Base-by-base conservation (phyloP, 441 rosid species). In the Melastoma candidum region DNA sequence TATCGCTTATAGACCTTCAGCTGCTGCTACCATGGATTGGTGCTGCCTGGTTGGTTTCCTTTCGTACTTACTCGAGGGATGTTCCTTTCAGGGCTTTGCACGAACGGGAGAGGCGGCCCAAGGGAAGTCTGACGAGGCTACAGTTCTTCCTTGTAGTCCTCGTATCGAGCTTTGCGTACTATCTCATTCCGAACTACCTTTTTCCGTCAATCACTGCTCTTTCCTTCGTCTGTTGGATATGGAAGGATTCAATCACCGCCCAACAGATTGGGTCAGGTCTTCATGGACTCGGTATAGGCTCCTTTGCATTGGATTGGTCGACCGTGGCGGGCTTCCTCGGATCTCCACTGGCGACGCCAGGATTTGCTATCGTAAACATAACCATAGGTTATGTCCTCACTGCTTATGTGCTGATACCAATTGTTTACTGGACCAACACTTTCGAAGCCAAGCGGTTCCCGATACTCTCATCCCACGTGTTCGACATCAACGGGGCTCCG, bases 281-380 rank as follows among this genome's bases (percentile, higher is more conserved):
- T 4, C 13, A 11, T 1, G 85, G 82, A 3, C 80, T 79, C 1
- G 73, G 85, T 12, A 14, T 63, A 45, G 81, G 74, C 24, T 67
- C 74, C 0, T 67, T 76, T 14, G 77, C 58, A 6, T 44, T 79
- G 0, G 82, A 77, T 50, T 79, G 81, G 80, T 54, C 78, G 4
- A 73, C 79, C 0, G 64, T 73, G 1, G 66, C 74, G 0, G 62
- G 68, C 46, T 75, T 71, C 63, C 11, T 69, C 1, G 69, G 73
- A 25, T 66, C 74, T 26, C 79, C 83, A 0, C 44, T 77, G 45
- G 79, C 79, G 25, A 57, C 70, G 10, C 80, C 76, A 0, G 66
- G 66, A 0, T 73, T 69, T 54, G 80, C 80, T 11, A 61, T 80
- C 14, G 24, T 73, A 22, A 80, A 77, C 54, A 48, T 60, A 1